Conservation (phyloP, 2,329 filamentous ascomycete genomes). For the Colletotrichum tropicale region DNA sequence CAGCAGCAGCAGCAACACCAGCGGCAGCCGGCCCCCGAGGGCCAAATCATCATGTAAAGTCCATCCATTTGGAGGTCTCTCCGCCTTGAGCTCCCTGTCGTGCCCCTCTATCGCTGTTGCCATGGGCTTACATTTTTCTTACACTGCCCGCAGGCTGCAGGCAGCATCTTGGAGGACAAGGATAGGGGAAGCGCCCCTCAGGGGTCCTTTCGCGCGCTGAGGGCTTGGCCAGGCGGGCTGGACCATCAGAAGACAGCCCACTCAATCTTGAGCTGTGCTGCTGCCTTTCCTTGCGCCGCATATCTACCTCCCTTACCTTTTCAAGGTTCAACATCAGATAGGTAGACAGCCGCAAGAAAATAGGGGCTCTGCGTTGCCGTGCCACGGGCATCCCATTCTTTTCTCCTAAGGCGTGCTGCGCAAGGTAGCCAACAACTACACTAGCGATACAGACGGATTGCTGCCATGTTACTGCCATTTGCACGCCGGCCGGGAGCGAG, state of each 20-base stretch:
- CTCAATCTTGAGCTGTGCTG: background rate
- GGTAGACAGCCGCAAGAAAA: background rate
- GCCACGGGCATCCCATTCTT: background rate
- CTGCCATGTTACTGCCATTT: background rate
- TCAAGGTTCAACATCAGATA: background rate
- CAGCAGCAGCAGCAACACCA: background rate
- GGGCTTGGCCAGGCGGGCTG: background rate
- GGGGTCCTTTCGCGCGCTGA: background rate
- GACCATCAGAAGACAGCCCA: background rate
- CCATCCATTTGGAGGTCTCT: background rate
- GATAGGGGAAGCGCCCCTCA: background rate
- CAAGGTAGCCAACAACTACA: background rate
- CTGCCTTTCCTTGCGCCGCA: background rate
- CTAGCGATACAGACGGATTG: background rate
- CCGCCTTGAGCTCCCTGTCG: background rate
- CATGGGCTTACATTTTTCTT: background rate
- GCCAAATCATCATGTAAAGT: background rate
- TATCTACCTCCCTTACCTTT: background rate
- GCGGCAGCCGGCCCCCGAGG: background rate
- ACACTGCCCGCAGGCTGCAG: background rate
- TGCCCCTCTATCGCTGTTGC: background rate
- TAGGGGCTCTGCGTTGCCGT: background rate
- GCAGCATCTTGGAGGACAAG: background rate
- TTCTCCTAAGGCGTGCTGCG: background rate
- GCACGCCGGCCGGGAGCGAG: background rate